phyloP scores from a whole-genome alignment of 495 filamentous ascomycete genomes.

The Penicillium psychrofluorescens region DNA sequence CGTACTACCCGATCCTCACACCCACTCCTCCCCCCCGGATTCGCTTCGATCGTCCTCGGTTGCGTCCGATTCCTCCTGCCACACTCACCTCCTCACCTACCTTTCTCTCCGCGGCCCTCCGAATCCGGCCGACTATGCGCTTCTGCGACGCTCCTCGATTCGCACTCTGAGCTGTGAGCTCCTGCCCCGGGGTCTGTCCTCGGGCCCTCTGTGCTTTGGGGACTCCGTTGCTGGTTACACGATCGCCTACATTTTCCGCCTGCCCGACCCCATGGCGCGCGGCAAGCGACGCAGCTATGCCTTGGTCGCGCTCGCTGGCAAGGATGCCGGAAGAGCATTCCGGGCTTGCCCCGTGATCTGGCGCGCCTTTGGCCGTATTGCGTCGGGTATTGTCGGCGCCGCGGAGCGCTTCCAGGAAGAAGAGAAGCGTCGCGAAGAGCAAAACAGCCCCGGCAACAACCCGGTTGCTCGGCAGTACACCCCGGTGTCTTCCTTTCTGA shows the following conservation, averaged over 20 bases:
- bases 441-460: slow-evolving; percentile 18
- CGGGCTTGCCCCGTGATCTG: slow-evolving; percentile 69
- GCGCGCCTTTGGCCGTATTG: slow-evolving; percentile 68
- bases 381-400: slow-evolving; percentile 61
- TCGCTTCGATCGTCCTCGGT: slow-evolving; percentile 39
- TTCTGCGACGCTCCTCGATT: slow-evolving; percentile 77
- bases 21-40: slow-evolving; percentile 34
- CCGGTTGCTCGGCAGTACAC: slow-evolving; percentile 33
- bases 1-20: slow-evolving; percentile 25
- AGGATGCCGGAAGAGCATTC: slow-evolving; percentile 67
- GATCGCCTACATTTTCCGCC: slow-evolving; percentile 86
- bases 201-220: slow-evolving; percentile 81
- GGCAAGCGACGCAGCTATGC: slow-evolving; percentile 83
- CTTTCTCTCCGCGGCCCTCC: slow-evolving; percentile 76
- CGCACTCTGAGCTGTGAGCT: slow-evolving; percentile 81
- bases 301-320: slow-evolving; percentile 66
- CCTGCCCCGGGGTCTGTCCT: slow-evolving; percentile 66
- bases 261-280: slow-evolving; percentile 80
- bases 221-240: slow-evolving; percentile 79
- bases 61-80: slow-evolving; percentile 44
- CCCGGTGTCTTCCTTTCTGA: slow-evolving; percentile 57
- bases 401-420: slow-evolving; percentile 48
- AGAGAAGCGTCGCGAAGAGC: slow-evolving; percentile 38
- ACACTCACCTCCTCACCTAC: slow-evolving; percentile 80
- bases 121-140: slow-evolving; percentile 68